Evolutionary conservation across 495 filamentous ascomycete genomes (phyloP).

Genomic region (Zalerion maritima): DNA sequence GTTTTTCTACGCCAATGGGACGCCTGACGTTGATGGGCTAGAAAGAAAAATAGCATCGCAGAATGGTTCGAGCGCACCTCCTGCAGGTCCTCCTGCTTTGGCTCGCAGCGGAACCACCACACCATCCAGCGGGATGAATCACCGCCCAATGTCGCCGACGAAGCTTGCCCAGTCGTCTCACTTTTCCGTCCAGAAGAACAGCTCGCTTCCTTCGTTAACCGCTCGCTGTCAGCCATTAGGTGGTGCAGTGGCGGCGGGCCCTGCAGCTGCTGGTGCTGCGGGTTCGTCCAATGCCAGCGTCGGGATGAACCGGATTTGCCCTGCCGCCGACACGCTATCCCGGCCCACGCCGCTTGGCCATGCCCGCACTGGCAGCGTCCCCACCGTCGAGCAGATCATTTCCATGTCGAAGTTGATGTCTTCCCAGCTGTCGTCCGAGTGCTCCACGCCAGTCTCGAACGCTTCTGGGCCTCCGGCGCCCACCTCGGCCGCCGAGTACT

Average conservation of each 20-base stretch:
- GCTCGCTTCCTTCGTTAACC: neutral
- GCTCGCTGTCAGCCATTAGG: neutral
- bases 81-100: constrained; percentile 17
- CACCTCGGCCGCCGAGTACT: constrained; percentile 35
- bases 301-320: neutral
- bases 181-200: neutral
- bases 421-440: constrained; percentile 7
- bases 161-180: constrained; percentile 1
- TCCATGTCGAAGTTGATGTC: constrained; percentile 6
- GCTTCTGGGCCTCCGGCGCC: constrained; percentile 18
- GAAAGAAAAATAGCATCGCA: neutral
- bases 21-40: constrained; percentile 22
- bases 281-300: neutral
- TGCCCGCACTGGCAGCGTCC: constrained; percentile 16
- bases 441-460: constrained; percentile 12
- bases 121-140: too few relatives aligned
- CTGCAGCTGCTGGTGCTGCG: too few relatives aligned
- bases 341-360: constrained; percentile 12
- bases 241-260: neutral
- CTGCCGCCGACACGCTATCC: neutral
- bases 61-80: constrained; percentile 9
- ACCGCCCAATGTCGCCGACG: constrained; percentile 4
- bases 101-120: too few relatives aligned
- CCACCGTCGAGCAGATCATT: constrained; percentile 8
- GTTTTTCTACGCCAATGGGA: constrained; percentile 65